phyloP scores from a whole-genome alignment of 148 eudicot species.

The Euryodendron excelsum region DNA sequence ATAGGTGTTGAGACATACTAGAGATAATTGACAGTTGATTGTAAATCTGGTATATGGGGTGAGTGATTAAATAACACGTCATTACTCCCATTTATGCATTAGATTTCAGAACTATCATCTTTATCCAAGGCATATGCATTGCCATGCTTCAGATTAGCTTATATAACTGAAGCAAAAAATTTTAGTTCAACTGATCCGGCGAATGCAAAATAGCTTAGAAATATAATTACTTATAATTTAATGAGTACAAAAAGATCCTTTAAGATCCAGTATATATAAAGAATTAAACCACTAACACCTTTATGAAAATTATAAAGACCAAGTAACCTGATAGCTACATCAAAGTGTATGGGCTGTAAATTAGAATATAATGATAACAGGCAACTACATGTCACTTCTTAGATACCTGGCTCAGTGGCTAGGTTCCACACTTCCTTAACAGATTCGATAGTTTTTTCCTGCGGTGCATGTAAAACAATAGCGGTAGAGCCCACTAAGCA shows the following conservation, averaged over 20 bases:
- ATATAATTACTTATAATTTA: too few relatives aligned
- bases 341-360: not conserved
- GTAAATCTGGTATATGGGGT: not conserved
- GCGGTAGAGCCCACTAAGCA: slow-evolving; percentile 90
- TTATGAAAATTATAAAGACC: not conserved
- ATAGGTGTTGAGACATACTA: not conserved
- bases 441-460: slow-evolving; percentile 62
- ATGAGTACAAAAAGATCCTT: not conserved
- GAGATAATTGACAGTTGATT: not conserved
- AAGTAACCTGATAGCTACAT: not conserved
- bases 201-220: too few relatives aligned
- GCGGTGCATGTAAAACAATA: slow-evolving; percentile 91
- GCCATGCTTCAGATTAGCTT: not conserved
- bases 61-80: not conserved
- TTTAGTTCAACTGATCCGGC: too few relatives aligned
- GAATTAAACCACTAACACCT: not conserved
- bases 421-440: slow-evolving; percentile 88
- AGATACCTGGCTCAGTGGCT: slow-evolving; percentile 78
- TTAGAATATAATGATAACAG: not conserved
- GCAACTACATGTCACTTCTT: not conserved
- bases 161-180: not conserved
- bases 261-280: not conserved
- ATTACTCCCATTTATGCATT: not conserved
- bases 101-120: not conserved
- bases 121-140: not conserved